phyloP scores from a whole-genome alignment of 2,329 filamentous ascomycete species.

The Penicillium verrucosum region DNA sequence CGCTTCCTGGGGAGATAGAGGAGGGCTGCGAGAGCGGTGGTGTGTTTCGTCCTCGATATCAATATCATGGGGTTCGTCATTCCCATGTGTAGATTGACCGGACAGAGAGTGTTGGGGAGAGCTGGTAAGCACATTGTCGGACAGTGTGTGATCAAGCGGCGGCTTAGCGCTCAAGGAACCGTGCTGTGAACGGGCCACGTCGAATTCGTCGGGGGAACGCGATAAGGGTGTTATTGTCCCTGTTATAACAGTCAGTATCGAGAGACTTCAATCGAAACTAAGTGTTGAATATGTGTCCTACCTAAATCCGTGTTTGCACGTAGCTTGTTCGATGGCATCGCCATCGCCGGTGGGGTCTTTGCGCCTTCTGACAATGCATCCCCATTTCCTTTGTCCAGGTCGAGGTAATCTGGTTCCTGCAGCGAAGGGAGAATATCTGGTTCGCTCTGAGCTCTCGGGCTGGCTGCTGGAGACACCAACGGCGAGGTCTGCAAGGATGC shows the following conservation, averaged over 20 bases:
- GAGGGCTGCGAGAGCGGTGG: conserved; percentile 69
- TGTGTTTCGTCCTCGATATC: conserved; percentile 18
- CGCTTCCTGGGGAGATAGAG: conserved; percentile 71
- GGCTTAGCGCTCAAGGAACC: conserved; percentile 37
- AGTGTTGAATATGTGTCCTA: conserved; percentile 15
- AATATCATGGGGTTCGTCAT: conserved; percentile 12
- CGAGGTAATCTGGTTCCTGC: conserved; percentile 51
- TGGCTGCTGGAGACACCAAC: conserved; percentile 82
- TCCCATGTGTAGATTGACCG: conserved; percentile 9
- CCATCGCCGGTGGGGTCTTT: conserved; percentile 26
- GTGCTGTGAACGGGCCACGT: conserved; percentile 23
- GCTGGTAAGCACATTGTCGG: conserved; percentile 52
- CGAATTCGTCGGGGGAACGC: conserved; percentile 36
- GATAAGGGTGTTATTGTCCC: conserved; percentile 42
- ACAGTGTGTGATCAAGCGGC: conserved; percentile 49
- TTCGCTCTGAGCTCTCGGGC: conserved; percentile 55
- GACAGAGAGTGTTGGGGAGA: conserved; percentile 26
- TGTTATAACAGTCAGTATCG: conserved; percentile 11
- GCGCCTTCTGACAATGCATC: conserved; percentile 23
- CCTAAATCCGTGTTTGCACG: conserved; percentile 49
- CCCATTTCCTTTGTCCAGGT: conserved; percentile 36
- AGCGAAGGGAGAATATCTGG: conserved; percentile 34
- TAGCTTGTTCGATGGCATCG: conserved; percentile 27
- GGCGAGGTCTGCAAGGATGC: conserved; percentile 91
- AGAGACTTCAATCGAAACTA: neutral